Conservation (phyloP, 306 rosid genomes). For the Canavalia gladiata region DNA sequence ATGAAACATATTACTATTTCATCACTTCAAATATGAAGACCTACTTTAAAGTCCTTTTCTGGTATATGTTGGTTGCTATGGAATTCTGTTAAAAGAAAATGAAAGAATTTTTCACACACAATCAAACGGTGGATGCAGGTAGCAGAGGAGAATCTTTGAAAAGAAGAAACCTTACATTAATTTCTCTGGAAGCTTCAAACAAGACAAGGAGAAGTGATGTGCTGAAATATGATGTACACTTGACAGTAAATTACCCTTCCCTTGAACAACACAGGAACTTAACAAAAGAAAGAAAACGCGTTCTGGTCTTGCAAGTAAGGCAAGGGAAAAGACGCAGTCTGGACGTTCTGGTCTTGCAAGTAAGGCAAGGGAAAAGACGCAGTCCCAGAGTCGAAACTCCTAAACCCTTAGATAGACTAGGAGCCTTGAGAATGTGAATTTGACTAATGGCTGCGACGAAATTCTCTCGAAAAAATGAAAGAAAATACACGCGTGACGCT, state of each 20-base stretch:
- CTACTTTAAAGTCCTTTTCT: neutral
- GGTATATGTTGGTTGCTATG: too few relatives aligned
- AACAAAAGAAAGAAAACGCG: neutral
- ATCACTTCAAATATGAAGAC: neutral
- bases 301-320: neutral
- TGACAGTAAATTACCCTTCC: neutral
- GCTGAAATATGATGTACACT: neutral
- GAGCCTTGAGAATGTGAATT: neutral
- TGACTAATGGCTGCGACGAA: neutral
- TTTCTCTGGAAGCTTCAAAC: neutral
- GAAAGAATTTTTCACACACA: conserved; percentile 29
- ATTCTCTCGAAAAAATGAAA: neutral
- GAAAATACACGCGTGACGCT: neutral
- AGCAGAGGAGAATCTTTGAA: neutral
- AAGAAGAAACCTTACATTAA: neutral
- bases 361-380: neutral
- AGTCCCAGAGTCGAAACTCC: neutral
- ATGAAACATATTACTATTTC: neutral
- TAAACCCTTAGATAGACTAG: neutral
- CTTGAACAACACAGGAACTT: conserved; percentile 38
- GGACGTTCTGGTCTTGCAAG: neutral
- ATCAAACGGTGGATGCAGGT: neutral
- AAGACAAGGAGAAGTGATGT: neutral
- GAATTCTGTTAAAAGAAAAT: neutral
- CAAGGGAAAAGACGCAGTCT: neutral